Evolutionary conservation across 352 stramenopile genomes (phyloP).

Genomic region (Globisporangium paroecandrum): DNA sequence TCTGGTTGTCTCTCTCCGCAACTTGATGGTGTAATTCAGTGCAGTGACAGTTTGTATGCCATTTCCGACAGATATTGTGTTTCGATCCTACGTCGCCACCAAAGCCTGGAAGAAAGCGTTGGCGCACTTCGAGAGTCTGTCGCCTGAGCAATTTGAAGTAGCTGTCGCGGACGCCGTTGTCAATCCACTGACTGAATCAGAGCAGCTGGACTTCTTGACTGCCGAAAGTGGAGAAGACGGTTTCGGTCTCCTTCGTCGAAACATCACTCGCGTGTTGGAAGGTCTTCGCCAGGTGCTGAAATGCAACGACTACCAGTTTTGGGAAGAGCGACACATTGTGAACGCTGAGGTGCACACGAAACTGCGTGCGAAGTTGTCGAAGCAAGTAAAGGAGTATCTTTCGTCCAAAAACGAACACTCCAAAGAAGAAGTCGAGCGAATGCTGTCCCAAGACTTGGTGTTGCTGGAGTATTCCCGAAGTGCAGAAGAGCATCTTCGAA

Average conservation of each 20-base stretch:
- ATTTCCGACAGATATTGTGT: constrained; percentile 50
- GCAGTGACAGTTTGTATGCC: constrained; percentile 19
- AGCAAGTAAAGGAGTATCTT: constrained; percentile 52
- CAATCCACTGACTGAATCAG: constrained; percentile 4
- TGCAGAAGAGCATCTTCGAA: constrained; percentile 37
- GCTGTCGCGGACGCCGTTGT: constrained; percentile 28
- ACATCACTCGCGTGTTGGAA: constrained; percentile 71
- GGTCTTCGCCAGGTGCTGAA: constrained; percentile 57
- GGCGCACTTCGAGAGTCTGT: constrained; percentile 62
- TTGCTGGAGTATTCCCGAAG: constrained; percentile 40
- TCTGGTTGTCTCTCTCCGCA: not conserved
- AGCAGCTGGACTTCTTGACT: constrained; percentile 39
- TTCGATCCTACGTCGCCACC: constrained; percentile 69
- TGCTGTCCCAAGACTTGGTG: constrained; percentile 42
- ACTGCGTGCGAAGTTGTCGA: constrained; percentile 46
- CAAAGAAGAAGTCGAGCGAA: constrained; percentile 42
- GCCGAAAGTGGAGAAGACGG: constrained; percentile 63
- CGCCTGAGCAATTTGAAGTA: constrained; percentile 38
- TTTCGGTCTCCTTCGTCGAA: constrained; percentile 73
- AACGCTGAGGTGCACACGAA: constrained; percentile 58
- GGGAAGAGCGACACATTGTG: constrained; percentile 73
- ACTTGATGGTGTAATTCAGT: constrained; percentile 21
- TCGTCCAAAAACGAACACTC: constrained; percentile 24
- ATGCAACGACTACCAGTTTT: constrained; percentile 81
- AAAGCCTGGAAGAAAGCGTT: constrained; percentile 85